Evolutionary conservation across 176 grass and related monocot species (phyloP).

Genomic region (Calamus simplicifolius): DNA sequence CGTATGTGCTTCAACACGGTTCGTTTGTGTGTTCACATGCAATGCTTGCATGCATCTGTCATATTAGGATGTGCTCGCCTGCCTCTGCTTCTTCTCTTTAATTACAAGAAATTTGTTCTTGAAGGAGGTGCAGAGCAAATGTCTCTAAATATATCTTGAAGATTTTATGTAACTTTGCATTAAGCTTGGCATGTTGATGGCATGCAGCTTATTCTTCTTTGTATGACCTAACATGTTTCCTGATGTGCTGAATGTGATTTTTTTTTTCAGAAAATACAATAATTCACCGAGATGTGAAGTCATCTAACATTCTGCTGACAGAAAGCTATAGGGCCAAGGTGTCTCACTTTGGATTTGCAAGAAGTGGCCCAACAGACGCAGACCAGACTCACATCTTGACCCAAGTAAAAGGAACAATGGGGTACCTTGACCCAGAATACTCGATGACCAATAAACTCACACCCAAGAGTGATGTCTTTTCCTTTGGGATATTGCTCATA

Average conservation of each 20-base stretch:
- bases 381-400: constrained; percentile 97
- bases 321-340: constrained; percentile 91
- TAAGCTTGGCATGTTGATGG: background rate
- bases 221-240: background rate
- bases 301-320: constrained; percentile 94
- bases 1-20: no score
- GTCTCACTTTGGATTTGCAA: constrained; percentile 91
- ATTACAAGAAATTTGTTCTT: no score
- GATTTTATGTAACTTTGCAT: no score
- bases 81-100: no score
- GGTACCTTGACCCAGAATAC: constrained; percentile 95
- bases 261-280: constrained; percentile 86
- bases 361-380: constrained; percentile 69
- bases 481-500: constrained; percentile 91
- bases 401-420: constrained; percentile 96
- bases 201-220: background rate
- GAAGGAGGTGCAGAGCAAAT: no score
- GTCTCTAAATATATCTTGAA: no score
- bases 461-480: constrained; percentile 97
- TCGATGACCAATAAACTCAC: constrained; percentile 88
- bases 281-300: constrained; percentile 99
- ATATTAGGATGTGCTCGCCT: no score
- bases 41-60: no score
- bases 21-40: no score
- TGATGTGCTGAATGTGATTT: background rate